phyloP scores from a whole-genome alignment of 2,329 filamentous ascomycete species.

The Calonectria naviculata region DNA sequence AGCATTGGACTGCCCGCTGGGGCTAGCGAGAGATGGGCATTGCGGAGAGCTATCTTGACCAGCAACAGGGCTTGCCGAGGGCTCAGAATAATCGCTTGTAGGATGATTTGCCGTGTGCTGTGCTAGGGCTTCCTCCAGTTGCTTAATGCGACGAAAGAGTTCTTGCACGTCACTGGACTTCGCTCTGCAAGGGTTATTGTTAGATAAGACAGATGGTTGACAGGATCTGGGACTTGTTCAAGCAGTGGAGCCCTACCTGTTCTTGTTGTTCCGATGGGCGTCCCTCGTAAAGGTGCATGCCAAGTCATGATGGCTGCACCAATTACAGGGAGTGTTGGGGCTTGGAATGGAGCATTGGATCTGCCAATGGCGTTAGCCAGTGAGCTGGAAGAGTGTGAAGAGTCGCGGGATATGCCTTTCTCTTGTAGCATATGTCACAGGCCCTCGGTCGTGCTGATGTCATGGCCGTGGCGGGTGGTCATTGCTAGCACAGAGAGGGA shows the following conservation, averaged over 20 bases:
- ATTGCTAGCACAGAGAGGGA: neutral
- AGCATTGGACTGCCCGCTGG: neutral
- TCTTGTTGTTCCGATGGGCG: conserved; percentile 29
- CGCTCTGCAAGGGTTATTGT: conserved; percentile 3
- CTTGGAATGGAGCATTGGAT: conserved; percentile 36
- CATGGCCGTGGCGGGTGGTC: neutral
- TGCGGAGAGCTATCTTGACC: neutral
- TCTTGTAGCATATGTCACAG: conserved; percentile 20
- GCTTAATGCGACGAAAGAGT: conserved; percentile 31
- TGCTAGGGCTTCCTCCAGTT: conserved; percentile 28
- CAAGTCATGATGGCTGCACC: conserved; percentile 34
- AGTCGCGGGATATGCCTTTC: conserved; percentile 1
- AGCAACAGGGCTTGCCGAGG: neutral
- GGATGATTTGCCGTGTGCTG: conserved; percentile 17
- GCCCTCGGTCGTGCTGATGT: conserved; percentile 1
- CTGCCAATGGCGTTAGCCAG: conserved; percentile 6
- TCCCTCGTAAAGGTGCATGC: conserved; percentile 37
- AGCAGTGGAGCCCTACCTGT: conserved; percentile 22
- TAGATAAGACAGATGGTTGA: neutral
- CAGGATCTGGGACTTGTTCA: neutral
- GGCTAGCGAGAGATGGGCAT: neutral
- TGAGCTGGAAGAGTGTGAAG: neutral
- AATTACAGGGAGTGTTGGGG: conserved; percentile 31
- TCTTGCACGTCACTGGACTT: conserved; percentile 32
- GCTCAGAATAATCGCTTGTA: conserved; percentile 13